phyloP scores from a whole-genome alignment of 306 rosid species.

The barrel medic (Medicago truncatula) region MtrunA17r5.0-ANR NC_053042.1:6099501-6100000 shows the following conservation, averaged over 20 bases:
- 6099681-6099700: constrained; percentile 64
- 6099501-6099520: neutral
- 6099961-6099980: too few relatives aligned
- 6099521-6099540: neutral
- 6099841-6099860: too few relatives aligned
- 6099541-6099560: neutral
- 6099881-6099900: too few relatives aligned
- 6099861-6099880: too few relatives aligned
- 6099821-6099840: too few relatives aligned
- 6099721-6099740: constrained; percentile 52
- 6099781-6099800: neutral
- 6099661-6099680: constrained; percentile 1
- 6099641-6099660: constrained; percentile 42
- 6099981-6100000: too few relatives aligned
- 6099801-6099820: too few relatives aligned
- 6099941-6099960: too few relatives aligned
- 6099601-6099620: constrained; percentile 36
- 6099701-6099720: constrained; percentile 74
- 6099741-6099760: constrained; percentile 44
- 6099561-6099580: constrained; percentile 24
- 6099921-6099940: too few relatives aligned
- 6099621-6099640: constrained; percentile 46
- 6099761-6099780: neutral
- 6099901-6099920: too few relatives aligned
- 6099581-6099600: constrained; percentile 48